phyloP scores from a whole-genome alignment of 2,329 filamentous ascomycete genomes.

The Clonostachys byssicola region DNA sequence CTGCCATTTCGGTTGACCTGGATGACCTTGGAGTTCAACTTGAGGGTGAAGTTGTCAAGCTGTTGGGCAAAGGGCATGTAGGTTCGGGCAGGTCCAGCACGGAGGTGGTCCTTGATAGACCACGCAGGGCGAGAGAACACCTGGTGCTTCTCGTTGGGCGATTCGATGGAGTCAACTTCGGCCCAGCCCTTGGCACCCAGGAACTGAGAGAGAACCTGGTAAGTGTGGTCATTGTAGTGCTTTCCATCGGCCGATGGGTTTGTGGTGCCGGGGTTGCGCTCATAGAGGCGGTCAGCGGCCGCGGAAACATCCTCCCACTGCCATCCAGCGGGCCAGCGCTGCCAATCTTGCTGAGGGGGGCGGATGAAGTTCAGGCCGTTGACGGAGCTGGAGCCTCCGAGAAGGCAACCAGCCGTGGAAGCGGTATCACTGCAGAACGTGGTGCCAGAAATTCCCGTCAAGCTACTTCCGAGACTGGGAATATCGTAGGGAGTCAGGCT shows the following conservation, averaged over 20 bases:
- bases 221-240: conserved; percentile 62
- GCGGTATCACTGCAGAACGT: conserved; percentile 11
- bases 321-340: conserved; percentile 68
- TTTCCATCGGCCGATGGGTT: conserved; percentile 62
- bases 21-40: conserved; percentile 58
- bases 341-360: conserved; percentile 61
- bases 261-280: conserved; percentile 45
- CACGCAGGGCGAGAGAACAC: conserved; percentile 62
- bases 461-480: conserved; percentile 23
- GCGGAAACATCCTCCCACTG: conserved; percentile 48
- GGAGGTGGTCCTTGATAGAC: conserved; percentile 59
- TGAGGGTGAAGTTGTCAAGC: conserved; percentile 61
- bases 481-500: conserved; percentile 67
- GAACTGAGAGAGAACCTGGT: conserved; percentile 55
- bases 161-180: conserved; percentile 53
- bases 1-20: conserved; percentile 60
- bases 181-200: conserved; percentile 58
- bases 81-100: conserved; percentile 65
- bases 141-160: conserved; percentile 58
- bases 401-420: conserved; percentile 52
- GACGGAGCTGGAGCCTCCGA: conserved; percentile 63
- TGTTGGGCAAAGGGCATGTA: conserved; percentile 59
- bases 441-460: conserved; percentile 53
- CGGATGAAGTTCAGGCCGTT: conserved; percentile 67
- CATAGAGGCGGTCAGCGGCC: conserved; percentile 58